These are phyloP conservation scores for Cutaneotrichosporon dermatis DNA, from an alignment of 1,284 basidiomycete species.

Conservation along the genomic window DNA sequence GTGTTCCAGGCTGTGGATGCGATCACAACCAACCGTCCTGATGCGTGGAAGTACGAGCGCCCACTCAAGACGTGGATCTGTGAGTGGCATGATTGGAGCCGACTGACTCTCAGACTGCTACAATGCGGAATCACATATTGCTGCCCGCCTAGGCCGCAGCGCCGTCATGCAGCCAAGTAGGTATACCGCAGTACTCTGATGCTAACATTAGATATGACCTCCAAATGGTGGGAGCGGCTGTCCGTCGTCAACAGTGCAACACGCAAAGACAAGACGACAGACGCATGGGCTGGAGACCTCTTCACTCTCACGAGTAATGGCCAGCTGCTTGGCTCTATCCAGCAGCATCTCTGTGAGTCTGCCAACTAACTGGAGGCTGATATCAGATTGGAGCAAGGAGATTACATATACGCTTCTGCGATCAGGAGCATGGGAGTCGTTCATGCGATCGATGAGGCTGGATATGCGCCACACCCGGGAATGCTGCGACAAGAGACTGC, in stretches of 20 bases:
- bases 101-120: conserved; percentile 9
- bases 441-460: conserved; percentile 11
- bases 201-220: conserved; percentile 11
- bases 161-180: conserved; percentile 11
- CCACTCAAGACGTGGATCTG: conserved; percentile 17
- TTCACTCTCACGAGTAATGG: not conserved
- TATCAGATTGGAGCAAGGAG: conserved; percentile 11
- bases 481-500: conserved; percentile 4
- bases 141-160: conserved; percentile 15
- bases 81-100: not conserved
- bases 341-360: conserved; percentile 1
- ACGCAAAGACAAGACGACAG: conserved; percentile 1
- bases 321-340: not conserved
- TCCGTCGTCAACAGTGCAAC: conserved; percentile 6
- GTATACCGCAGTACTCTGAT: not conserved
- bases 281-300: not conserved
- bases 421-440: conserved; percentile 16
- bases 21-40: not conserved
- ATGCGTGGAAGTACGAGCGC: conserved; percentile 9
- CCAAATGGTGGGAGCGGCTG: conserved; percentile 17
- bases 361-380: not conserved
- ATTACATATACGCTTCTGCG: conserved; percentile 11
- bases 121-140: conserved; percentile 15
- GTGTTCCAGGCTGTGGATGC: not conserved
- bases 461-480: conserved; percentile 16